phyloP scores from a whole-genome alignment of 1,284 basidiomycete species.

The Afroboletus lepidellus region DNA sequence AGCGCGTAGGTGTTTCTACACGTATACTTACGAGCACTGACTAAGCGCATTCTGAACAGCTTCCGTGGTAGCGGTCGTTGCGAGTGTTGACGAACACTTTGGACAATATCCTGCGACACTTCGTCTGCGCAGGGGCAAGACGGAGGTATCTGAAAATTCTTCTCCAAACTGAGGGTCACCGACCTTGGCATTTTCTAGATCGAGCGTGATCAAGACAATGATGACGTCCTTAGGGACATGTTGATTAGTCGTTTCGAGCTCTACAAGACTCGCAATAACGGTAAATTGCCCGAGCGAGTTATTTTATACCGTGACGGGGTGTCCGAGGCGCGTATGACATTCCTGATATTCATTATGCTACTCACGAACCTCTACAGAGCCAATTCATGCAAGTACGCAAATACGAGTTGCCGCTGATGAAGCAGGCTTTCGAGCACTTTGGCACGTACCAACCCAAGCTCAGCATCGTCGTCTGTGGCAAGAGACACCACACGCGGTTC shows the following conservation, averaged over 20 bases:
- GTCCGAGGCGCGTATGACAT: conserved; percentile 52
- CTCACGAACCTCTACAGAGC: conserved; percentile 42
- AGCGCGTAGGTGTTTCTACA: conserved; percentile 39
- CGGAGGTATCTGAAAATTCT: conserved; percentile 54
- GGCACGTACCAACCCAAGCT: conserved; percentile 58
- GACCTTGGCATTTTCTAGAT: conserved; percentile 44
- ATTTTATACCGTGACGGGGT: conserved; percentile 76
- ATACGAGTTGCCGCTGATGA: conserved; percentile 58
- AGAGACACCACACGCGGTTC: conserved; percentile 73
- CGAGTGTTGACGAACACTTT: conserved; percentile 62
- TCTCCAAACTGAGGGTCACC: background rate
- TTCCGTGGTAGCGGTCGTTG: conserved; percentile 77
- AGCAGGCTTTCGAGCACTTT: conserved; percentile 56
- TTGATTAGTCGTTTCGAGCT: conserved; percentile 62
- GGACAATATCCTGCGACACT: conserved; percentile 71
- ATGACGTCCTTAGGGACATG: conserved; percentile 51
- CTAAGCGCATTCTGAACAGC: conserved; percentile 29
- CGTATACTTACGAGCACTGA: background rate
- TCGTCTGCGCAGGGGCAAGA: conserved; percentile 57
- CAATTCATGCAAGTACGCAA: conserved; percentile 61
- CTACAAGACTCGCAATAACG: conserved; percentile 52
- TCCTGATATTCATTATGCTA: background rate
- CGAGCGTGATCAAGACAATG: conserved; percentile 48
- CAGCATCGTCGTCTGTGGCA: conserved; percentile 75
- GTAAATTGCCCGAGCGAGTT: conserved; percentile 56